Evolutionary conservation across 345 rosid genomes (phyloP).

Genomic region (Anacardium occidentale): DNA sequence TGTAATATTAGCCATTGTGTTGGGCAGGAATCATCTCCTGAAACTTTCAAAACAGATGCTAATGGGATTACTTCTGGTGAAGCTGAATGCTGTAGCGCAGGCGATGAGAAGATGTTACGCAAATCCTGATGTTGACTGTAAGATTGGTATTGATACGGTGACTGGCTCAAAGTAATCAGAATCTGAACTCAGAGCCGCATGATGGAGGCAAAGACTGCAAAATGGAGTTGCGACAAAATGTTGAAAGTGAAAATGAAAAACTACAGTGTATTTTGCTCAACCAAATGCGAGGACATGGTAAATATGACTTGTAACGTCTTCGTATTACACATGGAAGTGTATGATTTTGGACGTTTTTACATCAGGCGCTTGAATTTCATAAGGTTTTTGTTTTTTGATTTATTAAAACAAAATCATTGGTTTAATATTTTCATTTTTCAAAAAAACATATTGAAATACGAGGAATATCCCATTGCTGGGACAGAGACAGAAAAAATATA

Average conservation of each 20-base stretch:
- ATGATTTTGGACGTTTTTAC: neutral
- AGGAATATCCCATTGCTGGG: too few species aligned
- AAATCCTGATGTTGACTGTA: neutral
- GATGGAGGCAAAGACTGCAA: constrained; percentile 3
- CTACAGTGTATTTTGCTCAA: neutral
- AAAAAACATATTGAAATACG: too few species aligned
- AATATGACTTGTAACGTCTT: neutral
- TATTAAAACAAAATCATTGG: neutral
- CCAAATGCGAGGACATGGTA: neutral
- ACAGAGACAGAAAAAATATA: too few species aligned
- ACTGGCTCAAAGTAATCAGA: neutral
- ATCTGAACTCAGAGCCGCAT: neutral
- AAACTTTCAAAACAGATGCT: constrained; percentile 2
- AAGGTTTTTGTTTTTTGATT: too few species aligned
- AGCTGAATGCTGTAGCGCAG: neutral
- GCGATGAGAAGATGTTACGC: neutral
- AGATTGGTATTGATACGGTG: neutral
- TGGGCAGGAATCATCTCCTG: constrained; percentile 5
- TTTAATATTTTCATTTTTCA: too few species aligned
- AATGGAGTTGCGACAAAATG: neutral
- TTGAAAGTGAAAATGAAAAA: neutral
- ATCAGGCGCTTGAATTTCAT: neutral
- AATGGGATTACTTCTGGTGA: neutral
- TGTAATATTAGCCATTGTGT: neutral
- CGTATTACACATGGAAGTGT: neutral